Base-by-base conservation (phyloP, 1,284 basidiomycete genomes). In the Puccinia sorghi region DNA sequence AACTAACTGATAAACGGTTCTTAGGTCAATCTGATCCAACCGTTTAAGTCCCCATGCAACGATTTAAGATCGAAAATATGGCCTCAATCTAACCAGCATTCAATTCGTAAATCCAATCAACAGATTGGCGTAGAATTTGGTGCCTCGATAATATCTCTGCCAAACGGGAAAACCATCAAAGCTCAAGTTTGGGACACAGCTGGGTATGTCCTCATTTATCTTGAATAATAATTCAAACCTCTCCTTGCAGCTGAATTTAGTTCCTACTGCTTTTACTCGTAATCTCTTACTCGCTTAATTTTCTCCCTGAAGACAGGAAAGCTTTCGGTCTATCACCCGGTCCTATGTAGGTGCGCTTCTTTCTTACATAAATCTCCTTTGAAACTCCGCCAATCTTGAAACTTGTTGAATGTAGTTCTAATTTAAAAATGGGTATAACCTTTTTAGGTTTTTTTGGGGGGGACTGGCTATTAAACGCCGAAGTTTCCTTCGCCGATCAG, bases 121-220 rank as follows among this genome's bases (percentile, higher is more conserved):
- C 48, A 78, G 75, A 78, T 78, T 37, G 75, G 75, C 8, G 75
- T 78, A 1, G 75, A 78, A 32, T 78, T 78, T 71, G 75, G 75
- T 41, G 75, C 75, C 27, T 78, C 75, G n/a, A 41, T 78, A 8
- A 78, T 78, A 37, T 78, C 75, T 39, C 59, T 78, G 41, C 75
- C 75, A 13, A 52, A 78, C 27, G 75, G 75, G 15, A 78, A 78
- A 71, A 63, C 67, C 22, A 54, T 78, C 52, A 78, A 78, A 37
- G 75, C 57, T 48, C 75, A 78, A 52, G 75, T 78, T 59, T 78
- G 75, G 75, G 75, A 78, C 63, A 78, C 75, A 20, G 75, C 75
- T 27, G 74, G 74, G 74, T 76, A 76, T 25, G 37, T 39, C 11
- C 20, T 39, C 4, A 39, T 50, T 41, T 17, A 25, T 13, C 48